Evolutionary conservation across 176 grass and related monocot genomes (phyloP), one percentile per base, ranked within the genome.

Genomic region (Musa beccarii): DNA sequence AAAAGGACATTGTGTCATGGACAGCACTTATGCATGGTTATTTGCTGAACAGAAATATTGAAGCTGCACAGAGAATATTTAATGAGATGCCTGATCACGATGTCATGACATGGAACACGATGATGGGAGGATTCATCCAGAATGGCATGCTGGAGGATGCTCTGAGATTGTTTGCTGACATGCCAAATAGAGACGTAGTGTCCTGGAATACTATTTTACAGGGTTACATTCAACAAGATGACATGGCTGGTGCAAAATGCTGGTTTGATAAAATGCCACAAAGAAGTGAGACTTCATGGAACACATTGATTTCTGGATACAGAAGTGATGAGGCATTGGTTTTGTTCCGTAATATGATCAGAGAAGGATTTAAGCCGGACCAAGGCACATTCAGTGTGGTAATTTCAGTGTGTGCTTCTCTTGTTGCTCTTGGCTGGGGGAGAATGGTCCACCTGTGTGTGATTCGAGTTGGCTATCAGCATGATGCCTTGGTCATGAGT

Each of bases 151-250:
- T 92, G 28, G 81, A 89, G 56, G 84, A 89, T 50, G 90, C 90
- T 20, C 75, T 92, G 77, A 68, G 34, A 72, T 82, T 92, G 77
- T 92, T 92, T 2, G 8, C 54, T 71, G 76, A 80, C 55, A 92
- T 89, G 90, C 90, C 86, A 16, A n/a, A 72, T 25, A 89, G 59
- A 73, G 90, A 92, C 80, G 77, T 83, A 49, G 79, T 92, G 55
- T 87, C 90, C 10, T 92, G 86, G 90, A 92, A 92, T 72, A 86
- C 82, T 54, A 84, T 92, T 34, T 92, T 92, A 68, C 84, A 92
- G 61, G 86, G 90, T 23, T 92, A 89, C 19, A 74, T 89, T 79
- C 86, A 82, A 72, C 73, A 67, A 55, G 77, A 77, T 21, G 86
- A 89, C 64, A 92, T 92, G 76, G 84, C 73, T 81, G 65, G 52